A percentile compares a stretch with the other conserved stretches of the same genome.
Conservation (phyloP, 805 yeast species). For the Lachancea mirantina region DNA sequence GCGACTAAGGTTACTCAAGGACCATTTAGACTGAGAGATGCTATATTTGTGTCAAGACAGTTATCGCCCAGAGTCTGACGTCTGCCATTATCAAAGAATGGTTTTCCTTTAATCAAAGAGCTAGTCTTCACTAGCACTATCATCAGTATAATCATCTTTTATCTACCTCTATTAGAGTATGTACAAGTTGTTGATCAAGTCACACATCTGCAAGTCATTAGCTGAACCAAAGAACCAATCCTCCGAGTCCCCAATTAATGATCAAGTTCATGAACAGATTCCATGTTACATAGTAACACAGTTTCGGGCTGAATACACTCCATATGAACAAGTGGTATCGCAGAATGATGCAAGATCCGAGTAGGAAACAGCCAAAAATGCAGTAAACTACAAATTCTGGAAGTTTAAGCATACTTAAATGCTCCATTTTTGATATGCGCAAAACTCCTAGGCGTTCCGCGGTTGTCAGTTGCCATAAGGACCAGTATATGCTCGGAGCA, state of each 20-base stretch:
- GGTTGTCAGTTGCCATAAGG: constrained; percentile 35
- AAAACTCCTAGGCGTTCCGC: too few species aligned
- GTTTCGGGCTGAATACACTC: constrained; percentile 95
- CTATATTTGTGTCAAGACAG: too few species aligned
- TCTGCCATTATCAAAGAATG: too few species aligned
- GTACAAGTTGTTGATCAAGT: background rate
- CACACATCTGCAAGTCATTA: background rate
- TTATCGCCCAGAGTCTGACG: too few species aligned
- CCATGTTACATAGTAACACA: constrained; percentile 80
- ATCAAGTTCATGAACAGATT: constrained; percentile 41
- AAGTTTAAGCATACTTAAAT: constrained; percentile 5
- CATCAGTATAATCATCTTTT: too few species aligned
- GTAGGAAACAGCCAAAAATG: constrained; percentile 48
- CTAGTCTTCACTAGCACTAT: too few species aligned
- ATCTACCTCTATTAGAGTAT: background rate
- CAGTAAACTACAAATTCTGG: constrained; percentile 48
- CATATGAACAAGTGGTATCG: constrained; percentile 88
- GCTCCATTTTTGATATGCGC: constrained; percentile 28
- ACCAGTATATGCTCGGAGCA: constrained; percentile 81
- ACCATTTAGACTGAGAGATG: constrained; percentile 37
- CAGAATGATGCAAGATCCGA: constrained; percentile 63
- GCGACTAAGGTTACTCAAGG: constrained; percentile 61
- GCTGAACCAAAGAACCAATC: background rate
- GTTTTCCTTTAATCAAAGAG: too few species aligned
- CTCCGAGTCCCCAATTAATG: constrained; percentile 6